Percentiles rank a stretch among this genome's conserved stretches.
Evolutionary conservation across 805 yeast species (phyloP).

Genomic region (Kluyveromyces siamensis): DNA sequence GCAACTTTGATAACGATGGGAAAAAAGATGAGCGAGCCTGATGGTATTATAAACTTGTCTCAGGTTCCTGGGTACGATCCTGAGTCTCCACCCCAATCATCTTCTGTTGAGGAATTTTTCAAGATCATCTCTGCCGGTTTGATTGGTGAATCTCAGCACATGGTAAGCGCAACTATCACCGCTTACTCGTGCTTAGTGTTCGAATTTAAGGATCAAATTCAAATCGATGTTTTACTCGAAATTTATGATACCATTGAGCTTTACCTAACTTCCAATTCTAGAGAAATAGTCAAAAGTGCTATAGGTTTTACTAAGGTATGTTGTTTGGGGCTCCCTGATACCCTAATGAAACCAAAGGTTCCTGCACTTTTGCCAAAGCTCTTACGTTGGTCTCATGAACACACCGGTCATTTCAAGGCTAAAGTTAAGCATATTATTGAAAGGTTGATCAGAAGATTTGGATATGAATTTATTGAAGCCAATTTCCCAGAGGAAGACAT

Average conservation of each 20-base stretch:
- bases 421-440: constrained; percentile 91
- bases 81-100: constrained; percentile 50
- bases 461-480: constrained; percentile 73
- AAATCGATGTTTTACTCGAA: constrained; percentile 55
- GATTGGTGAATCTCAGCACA: constrained; percentile 88
- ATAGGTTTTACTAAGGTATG: constrained; percentile 92
- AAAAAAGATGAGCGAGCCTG: constrained; percentile 54
- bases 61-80: constrained; percentile 59
- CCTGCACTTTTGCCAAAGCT: constrained; percentile 59
- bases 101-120: constrained; percentile 72
- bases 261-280: constrained; percentile 79
- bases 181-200: constrained; percentile 80
- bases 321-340: constrained; percentile 73
- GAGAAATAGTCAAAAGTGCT: constrained; percentile 91
- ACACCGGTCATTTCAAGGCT: constrained; percentile 87
- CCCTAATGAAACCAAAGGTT: constrained; percentile 57
- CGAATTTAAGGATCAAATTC: constrained; percentile 68
- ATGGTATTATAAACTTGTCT: constrained; percentile 58
- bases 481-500: constrained; percentile 86
- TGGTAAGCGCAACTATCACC: constrained; percentile 94
- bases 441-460: constrained; percentile 81
- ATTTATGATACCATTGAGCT: constrained; percentile 79
- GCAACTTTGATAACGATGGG: constrained; percentile 74
- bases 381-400: constrained; percentile 91
- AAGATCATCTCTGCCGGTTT: constrained; percentile 94